Evolutionary conservation across 1,284 basidiomycete genomes (phyloP).

Genomic region (Trichosporon faecale): DNA sequence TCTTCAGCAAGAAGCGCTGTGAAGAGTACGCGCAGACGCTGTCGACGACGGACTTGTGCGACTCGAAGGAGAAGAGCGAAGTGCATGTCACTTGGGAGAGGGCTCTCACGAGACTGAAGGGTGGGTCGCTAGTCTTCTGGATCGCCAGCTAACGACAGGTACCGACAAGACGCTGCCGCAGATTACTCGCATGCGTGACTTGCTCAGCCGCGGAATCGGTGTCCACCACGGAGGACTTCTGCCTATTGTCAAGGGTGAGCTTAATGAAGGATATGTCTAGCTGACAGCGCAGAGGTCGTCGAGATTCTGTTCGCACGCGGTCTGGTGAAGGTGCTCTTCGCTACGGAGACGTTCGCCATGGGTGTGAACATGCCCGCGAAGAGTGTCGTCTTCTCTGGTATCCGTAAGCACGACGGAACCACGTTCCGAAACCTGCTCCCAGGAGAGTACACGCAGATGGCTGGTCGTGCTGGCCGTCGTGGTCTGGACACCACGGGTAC

Average conservation of each 20-base stretch:
- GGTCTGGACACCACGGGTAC: conserved; percentile 94
- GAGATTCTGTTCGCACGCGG: conserved; percentile 95
- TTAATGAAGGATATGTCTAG: conserved; percentile 47
- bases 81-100: conserved; percentile 92
- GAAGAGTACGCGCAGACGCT: conserved; percentile 93
- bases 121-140: conserved; percentile 53
- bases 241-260: conserved; percentile 87
- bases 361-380: conserved; percentile 99
- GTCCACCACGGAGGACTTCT: conserved; percentile 96
- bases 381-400: conserved; percentile 93
- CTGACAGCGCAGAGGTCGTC: conserved; percentile 80
- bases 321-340: conserved; percentile 94
- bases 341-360: conserved; percentile 99
- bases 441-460: conserved; percentile 98
- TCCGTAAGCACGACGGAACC: conserved; percentile 92
- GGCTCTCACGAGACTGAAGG: conserved; percentile 85
- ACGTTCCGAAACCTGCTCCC: conserved; percentile 79
- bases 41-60: conserved; percentile 83
- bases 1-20: conserved; percentile 93
- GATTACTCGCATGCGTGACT: conserved; percentile 84
- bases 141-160: conserved; percentile 57
- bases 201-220: conserved; percentile 88
- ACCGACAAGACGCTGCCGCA: conserved; percentile 93
- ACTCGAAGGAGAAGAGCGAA: conserved; percentile 86
- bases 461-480: conserved; percentile 92